Evolutionary conservation across 108 stramenopile species (phyloP).

Genomic region (Skeletonema tropicum): DNA sequence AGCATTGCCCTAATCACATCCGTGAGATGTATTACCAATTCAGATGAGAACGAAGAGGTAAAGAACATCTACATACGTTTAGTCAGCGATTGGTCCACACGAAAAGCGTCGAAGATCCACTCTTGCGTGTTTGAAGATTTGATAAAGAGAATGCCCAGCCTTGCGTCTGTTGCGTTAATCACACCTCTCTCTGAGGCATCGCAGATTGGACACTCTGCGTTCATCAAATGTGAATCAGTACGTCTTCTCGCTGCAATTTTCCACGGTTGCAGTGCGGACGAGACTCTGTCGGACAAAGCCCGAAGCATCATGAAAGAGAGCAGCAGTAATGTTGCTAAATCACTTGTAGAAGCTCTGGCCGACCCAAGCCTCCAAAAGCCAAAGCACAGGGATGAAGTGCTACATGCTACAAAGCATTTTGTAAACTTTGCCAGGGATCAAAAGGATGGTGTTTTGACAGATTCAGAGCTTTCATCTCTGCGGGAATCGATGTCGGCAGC

Average conservation of each 20-base stretch:
- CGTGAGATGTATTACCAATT: conserved; percentile 50
- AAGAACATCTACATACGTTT: conserved; percentile 41
- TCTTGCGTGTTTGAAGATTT: conserved; percentile 73
- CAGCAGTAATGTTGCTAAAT: conserved; percentile 17
- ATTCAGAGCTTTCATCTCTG: conserved; percentile 13
- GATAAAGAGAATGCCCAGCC: conserved; percentile 47
- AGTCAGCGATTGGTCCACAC: conserved; percentile 76
- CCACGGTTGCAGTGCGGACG: background rate
- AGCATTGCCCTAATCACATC: conserved; percentile 57
- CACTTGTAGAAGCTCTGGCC: conserved; percentile 17
- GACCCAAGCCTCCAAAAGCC: conserved; percentile 28
- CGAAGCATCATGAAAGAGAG: conserved; percentile 12
- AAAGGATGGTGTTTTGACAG: conserved; percentile 9
- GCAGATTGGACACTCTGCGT: conserved; percentile 56
- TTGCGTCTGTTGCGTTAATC: conserved; percentile 48
- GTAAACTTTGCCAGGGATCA: conserved; percentile 21
- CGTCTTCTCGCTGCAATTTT: conserved; percentile 52
- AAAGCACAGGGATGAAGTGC: conserved; percentile 42
- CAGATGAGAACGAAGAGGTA: conserved; percentile 34
- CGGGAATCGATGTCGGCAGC: conserved; percentile 13
- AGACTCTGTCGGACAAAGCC: conserved; percentile 21
- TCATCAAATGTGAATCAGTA: conserved; percentile 70
- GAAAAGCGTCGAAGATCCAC: conserved; percentile 60
- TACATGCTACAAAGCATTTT: conserved; percentile 33
- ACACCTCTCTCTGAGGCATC: conserved; percentile 53